phyloP scores from a whole-genome alignment of 306 rosid genomes.

The Trifolium repens region DNA sequence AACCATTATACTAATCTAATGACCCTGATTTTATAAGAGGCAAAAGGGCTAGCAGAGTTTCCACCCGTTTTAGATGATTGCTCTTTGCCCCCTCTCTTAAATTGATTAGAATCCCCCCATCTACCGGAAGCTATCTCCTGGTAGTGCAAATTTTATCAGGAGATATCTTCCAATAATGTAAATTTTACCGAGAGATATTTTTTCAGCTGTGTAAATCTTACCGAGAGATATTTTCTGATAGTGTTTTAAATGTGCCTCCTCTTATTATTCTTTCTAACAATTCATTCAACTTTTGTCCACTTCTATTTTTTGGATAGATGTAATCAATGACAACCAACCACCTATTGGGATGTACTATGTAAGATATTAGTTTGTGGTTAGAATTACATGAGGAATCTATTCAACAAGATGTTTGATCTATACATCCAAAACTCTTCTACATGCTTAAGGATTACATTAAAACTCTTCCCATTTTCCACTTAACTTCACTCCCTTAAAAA shows the following conservation, averaged over 20 bases:
- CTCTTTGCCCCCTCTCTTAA: no score
- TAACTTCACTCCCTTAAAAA: background rate
- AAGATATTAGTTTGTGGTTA: slow-evolving; percentile 42
- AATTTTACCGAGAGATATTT: no score
- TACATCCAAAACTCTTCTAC: background rate
- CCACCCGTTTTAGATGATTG: no score
- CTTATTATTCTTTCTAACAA: background rate
- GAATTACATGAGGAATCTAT: slow-evolving; percentile 15
- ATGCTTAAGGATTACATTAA: background rate
- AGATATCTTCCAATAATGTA: no score
- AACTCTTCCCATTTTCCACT: background rate
- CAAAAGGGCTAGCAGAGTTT: background rate
- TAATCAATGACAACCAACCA: slow-evolving; percentile 39
- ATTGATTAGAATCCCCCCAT: no score
- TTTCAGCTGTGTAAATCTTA: no score
- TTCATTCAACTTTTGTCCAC: background rate
- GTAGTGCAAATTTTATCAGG: no score
- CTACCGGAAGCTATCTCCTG: no score
- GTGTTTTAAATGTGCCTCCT: no score
- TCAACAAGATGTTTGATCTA: slow-evolving; percentile 1
- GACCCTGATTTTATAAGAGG: background rate
- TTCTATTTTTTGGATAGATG: background rate
- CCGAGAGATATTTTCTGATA: no score
- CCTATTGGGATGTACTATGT: background rate
- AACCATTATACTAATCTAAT: background rate